Percentiles rank a stretch among this genome's conserved stretches.
These are phyloP conservation scores for Aspergillus nidulans DNA, from an alignment of 495 filamentous ascomycete species.

Conservation along the genomic window DNA sequence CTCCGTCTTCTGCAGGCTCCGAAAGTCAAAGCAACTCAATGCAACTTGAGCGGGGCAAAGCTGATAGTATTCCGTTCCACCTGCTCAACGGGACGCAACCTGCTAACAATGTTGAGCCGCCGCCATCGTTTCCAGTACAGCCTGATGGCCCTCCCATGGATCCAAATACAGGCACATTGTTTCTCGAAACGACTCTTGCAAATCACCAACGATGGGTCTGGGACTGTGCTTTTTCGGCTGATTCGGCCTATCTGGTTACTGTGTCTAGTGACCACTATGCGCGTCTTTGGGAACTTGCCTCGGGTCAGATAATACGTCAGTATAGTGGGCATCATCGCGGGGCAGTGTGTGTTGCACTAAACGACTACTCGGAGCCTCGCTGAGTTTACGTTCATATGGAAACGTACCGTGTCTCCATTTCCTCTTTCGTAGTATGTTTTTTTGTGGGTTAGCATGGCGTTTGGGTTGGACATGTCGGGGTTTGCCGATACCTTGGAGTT, in stretches of 20 bases:
- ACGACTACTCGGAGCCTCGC: conserved; percentile 84
- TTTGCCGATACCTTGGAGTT: conserved; percentile 15
- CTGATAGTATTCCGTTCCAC: conserved; percentile 22
- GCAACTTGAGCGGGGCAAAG: conserved; percentile 9
- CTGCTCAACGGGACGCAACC: conserved; percentile 17
- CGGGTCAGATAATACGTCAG: conserved; percentile 86
- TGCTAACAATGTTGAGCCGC: conserved; percentile 25
- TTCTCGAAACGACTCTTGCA: conserved; percentile 85
- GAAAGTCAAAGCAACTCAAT: conserved; percentile 17
- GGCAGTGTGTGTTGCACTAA: conserved; percentile 91
- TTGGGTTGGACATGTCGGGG: conserved; percentile 12
- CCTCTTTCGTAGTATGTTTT: conserved; percentile 11
- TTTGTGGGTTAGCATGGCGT: conserved; percentile 24
- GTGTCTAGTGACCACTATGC: conserved; percentile 97
- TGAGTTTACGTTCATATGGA: conserved; percentile 9
- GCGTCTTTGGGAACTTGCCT: conserved; percentile 85
- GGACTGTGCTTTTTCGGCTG: conserved; percentile 97
- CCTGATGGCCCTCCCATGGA: conserved; percentile 46
- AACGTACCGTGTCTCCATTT: background rate
- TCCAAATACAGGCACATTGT: conserved; percentile 51
- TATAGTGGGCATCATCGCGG: conserved; percentile 98
- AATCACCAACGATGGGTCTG: conserved; percentile 98
- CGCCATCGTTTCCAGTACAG: conserved; percentile 35
- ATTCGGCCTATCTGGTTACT: conserved; percentile 95
- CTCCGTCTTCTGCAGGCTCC: conserved; percentile 11